phyloP scores from a whole-genome alignment of 2,329 filamentous ascomycete genomes.

The Dryadomyces quercivorus region DNA sequence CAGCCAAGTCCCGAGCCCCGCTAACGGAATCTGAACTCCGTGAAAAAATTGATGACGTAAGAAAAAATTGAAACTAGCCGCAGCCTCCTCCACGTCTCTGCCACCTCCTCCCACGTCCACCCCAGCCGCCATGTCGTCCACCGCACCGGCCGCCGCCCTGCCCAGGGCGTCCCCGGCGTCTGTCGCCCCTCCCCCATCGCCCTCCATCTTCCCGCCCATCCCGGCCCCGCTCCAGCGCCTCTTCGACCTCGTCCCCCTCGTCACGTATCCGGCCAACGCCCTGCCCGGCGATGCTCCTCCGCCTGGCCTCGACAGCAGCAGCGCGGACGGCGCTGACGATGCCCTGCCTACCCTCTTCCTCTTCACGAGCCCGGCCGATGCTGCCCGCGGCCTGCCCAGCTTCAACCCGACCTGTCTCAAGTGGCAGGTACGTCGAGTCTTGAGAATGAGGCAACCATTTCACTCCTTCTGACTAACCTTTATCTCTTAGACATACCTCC shows the following conservation, averaged over 20 bases:
- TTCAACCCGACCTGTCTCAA: conserved; percentile 91
- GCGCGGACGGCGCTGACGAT: conserved; percentile 4
- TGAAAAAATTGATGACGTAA: too few relatives aligned
- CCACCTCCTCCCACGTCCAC: background rate
- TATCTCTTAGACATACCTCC: conserved; percentile 86
- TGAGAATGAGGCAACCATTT: too few relatives aligned
- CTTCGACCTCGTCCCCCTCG: conserved; percentile 74
- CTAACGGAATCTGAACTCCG: too few relatives aligned
- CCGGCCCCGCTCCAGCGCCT: conserved; percentile 68
- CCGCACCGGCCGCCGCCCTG: background rate
- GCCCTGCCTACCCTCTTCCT: conserved; percentile 54
- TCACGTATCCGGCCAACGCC: conserved; percentile 61
- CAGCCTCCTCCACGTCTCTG: background rate
- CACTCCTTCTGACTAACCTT: too few relatives aligned
- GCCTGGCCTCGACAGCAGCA: conserved; percentile 16
- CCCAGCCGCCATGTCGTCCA: background rate
- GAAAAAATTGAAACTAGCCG: background rate
- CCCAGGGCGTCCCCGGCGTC: background rate
- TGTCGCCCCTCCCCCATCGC: too few relatives aligned
- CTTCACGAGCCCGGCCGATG: conserved; percentile 58
- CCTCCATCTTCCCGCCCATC: conserved; percentile 31
- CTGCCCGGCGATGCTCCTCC: conserved; percentile 43
- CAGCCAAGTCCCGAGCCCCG: too few relatives aligned
- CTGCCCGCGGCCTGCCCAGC: conserved; percentile 50
- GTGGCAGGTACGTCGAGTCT: conserved; percentile 88